Evolutionary conservation across 176 grass and related monocot species (phyloP).

Genomic region (Stipa capillata): DNA sequence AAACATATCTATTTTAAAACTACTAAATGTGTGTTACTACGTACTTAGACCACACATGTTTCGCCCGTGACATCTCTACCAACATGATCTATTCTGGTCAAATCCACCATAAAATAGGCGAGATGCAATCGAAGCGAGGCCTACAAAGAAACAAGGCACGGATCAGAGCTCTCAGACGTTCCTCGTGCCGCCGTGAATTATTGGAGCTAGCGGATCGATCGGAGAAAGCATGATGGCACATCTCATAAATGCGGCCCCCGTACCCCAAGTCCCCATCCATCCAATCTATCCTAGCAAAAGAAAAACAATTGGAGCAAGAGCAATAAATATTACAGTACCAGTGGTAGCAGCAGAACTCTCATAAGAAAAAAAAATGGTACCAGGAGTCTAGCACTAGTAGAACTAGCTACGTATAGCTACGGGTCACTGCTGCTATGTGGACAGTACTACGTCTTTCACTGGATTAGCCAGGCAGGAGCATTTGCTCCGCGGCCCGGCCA

Average conservation of each 20-base stretch:
- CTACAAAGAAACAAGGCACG: not conserved
- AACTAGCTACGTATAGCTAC: too few relatives aligned
- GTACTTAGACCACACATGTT: not conserved
- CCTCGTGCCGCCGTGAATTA: slow-evolving; percentile 19
- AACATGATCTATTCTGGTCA: not conserved
- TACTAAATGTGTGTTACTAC: not conserved
- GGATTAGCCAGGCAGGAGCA: not conserved
- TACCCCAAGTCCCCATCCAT: too few relatives aligned
- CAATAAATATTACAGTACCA: not conserved
- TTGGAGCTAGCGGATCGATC: too few relatives aligned
- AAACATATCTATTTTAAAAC: too few relatives aligned
- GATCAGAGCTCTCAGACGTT: not conserved
- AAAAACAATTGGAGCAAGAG: not conserved
- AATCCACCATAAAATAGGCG: not conserved
- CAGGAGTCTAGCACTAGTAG: too few relatives aligned
- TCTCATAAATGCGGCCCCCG: slow-evolving; percentile 1
- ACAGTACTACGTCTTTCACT: not conserved
- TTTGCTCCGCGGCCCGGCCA: not conserved
- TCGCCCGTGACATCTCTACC: not conserved
- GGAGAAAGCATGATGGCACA: not conserved
- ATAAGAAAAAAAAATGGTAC: not conserved
- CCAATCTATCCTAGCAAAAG: not conserved
- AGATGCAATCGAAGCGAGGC: not conserved
- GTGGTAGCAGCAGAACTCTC: not conserved
- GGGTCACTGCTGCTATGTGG: not conserved